Evolutionary conservation across 1,284 basidiomycete genomes (phyloP).

Genomic region (Melampsora americana): DNA sequence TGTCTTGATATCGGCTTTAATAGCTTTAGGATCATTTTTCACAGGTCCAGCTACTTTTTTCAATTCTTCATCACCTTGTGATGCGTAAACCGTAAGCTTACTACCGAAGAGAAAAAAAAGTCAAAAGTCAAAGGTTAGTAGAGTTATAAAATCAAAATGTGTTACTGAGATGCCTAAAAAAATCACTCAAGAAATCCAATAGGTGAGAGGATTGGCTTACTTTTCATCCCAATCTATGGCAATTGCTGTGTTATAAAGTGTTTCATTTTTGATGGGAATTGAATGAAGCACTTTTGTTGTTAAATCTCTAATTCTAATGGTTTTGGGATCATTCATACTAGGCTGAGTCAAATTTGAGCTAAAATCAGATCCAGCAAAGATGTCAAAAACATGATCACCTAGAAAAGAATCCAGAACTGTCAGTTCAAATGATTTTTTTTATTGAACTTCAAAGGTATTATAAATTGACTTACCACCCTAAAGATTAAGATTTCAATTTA

Average conservation of each 20-base stretch:
- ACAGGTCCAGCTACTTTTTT: neutral
- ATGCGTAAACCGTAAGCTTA: slow-evolving; percentile 7
- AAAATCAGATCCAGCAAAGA: slow-evolving; percentile 15
- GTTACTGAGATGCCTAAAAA: too few relatives aligned
- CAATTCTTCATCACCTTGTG: neutral
- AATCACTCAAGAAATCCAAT: too few relatives aligned
- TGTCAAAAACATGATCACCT: slow-evolving; percentile 14
- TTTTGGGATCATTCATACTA: neutral
- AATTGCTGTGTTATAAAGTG: slow-evolving; percentile 16
- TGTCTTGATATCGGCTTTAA: neutral
- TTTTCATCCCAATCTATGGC: slow-evolving; percentile 16
- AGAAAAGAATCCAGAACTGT: too few relatives aligned
- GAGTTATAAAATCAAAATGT: too few relatives aligned
- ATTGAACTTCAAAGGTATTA: too few relatives aligned
- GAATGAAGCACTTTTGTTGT: neutral
- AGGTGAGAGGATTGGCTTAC: neutral
- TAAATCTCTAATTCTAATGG: slow-evolving; percentile 13
- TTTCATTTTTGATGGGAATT: neutral
- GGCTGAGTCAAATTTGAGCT: neutral
- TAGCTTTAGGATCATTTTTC: slow-evolving; percentile 3
- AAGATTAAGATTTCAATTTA: too few relatives aligned
- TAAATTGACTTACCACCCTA: too few relatives aligned
- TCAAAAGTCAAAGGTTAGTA: neutral
- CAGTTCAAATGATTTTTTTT: too few relatives aligned
- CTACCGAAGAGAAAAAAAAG: neutral